Evolutionary conservation across 2,329 filamentous ascomycete genomes (phyloP), one percentile per base, ranked within the genome.

Genomic region (Colletotrichum sp.): DNA sequence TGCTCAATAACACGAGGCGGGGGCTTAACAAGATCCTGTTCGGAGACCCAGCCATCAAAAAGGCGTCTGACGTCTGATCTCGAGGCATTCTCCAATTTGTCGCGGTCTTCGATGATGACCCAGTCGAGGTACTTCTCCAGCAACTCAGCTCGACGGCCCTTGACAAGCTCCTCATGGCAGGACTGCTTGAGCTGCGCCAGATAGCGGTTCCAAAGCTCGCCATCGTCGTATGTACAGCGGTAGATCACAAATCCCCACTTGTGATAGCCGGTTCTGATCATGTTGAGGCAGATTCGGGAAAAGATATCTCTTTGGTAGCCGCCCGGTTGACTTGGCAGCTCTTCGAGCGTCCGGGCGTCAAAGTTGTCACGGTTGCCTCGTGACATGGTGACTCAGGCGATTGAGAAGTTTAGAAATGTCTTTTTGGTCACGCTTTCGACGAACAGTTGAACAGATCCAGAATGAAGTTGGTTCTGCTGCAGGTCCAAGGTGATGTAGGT

Each of bases 161-260:
- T 4, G 12, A 68, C 43, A 9, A 77, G 58, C 3, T 38, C 7
- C 1, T 14, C 43, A n/a, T 62, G n/a, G 6, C 12, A 52, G 13
- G 34, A 38, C 7, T 26, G 7, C 56, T 67, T 73, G 6, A 76
- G 62, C 26, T 71, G 72, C 2, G 48, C 0, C 0, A 72, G 30
- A 38, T 75, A 77, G 18, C 72, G 70, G 3, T 43, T 26, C 78
- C 73, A 79, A 10, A 73, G 70, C 0, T 62, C 75, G 28, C 72
- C 73, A 30, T 79, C 75, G 7, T 55, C 52, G 38, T 79, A 79
- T 1, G 75, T 72, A 61, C 76, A 77, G 36, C 78, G 69, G 34
- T 79, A 79, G 14, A 78, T 59, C 28, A 75, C 61, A 34, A 76
- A 79, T 26, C 77, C 77, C 77, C 76, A 79, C 55, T 26, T 69